Evolutionary conservation across 2,329 filamentous ascomycete species (phyloP).

Genomic region (Amauroascus verrucosus): DNA sequence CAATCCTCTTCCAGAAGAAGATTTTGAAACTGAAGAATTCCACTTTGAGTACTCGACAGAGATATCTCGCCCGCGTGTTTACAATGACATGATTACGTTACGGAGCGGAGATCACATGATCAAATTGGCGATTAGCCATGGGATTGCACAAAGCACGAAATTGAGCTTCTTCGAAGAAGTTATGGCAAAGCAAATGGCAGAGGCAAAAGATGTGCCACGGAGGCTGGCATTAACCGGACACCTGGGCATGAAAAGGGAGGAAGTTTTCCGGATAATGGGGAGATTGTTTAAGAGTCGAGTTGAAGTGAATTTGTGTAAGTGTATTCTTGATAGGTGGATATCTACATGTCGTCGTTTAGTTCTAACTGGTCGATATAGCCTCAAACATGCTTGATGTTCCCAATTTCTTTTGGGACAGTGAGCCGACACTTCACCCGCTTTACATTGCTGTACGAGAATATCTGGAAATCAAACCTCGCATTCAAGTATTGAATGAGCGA

Average conservation of each 20-base stretch:
- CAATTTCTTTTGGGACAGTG: conserved; percentile 97
- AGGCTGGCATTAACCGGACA: conserved; percentile 79
- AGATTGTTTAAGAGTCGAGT: conserved; percentile 86
- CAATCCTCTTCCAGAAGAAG: conserved; percentile 70
- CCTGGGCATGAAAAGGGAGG: conserved; percentile 79
- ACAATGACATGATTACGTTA: conserved; percentile 98
- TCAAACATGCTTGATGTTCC: conserved; percentile 94
- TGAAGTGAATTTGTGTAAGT: conserved; percentile 92
- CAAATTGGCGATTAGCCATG: conserved; percentile 93
- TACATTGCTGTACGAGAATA: conserved; percentile 94
- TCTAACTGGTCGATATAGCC: conserved; percentile 42
- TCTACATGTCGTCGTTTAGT: background rate
- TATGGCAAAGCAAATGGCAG: conserved; percentile 88
- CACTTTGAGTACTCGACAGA: conserved; percentile 92
- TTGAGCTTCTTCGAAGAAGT: conserved; percentile 91
- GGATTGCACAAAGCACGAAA: conserved; percentile 94
- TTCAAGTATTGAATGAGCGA: conserved; percentile 92
- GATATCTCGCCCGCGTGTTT: conserved; percentile 79
- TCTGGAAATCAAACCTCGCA: conserved; percentile 90
- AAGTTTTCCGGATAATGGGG: conserved; percentile 87
- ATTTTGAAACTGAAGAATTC: conserved; percentile 96
- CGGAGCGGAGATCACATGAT: conserved; percentile 97
- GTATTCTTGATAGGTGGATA: background rate
- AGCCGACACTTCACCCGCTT: conserved; percentile 86
- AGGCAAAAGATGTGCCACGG: conserved; percentile 86